A percentile compares a stretch with the other conserved stretches of the same genome.
Evolutionary conservation across 352 stramenopile genomes (phyloP).

Genomic region (Pythium pyrilobum): DNA sequence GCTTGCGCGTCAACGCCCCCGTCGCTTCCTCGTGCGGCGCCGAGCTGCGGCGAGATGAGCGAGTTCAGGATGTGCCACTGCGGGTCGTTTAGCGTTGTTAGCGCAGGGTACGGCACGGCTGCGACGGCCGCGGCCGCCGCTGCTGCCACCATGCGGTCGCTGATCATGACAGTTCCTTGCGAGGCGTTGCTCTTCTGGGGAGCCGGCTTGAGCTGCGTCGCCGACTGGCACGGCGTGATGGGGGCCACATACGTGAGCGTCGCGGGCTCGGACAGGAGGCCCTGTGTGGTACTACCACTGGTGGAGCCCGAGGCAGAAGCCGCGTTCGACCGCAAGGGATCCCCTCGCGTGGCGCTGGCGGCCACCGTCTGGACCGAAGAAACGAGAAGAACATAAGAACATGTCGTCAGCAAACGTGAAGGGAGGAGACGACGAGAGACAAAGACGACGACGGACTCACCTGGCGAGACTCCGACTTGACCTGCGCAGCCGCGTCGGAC

Average conservation of each 20-base stretch:
- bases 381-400: too few relatives aligned
- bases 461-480: conserved; percentile 6
- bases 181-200: not conserved
- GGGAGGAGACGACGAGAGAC: not conserved
- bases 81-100: conserved; percentile 52
- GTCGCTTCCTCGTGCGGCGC: not conserved
- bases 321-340: too few relatives aligned
- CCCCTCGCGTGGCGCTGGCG: not conserved
- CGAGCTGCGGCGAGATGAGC: conserved; percentile 69
- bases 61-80: conserved; percentile 78
- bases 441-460: not conserved
- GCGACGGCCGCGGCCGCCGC: conserved; percentile 1
- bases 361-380: too few relatives aligned
- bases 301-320: too few relatives aligned
- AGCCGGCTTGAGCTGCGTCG: not conserved
- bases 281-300: too few relatives aligned
- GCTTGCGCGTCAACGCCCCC: not conserved
- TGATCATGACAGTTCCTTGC: not conserved
- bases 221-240: not conserved
- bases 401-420: not conserved
- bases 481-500: not conserved
- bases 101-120: conserved; percentile 1
- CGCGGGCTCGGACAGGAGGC: not conserved
- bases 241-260: not conserved
- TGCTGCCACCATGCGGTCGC: not conserved